These are phyloP conservation scores for Fusarium nurragi DNA, from an alignment of 2,329 filamentous ascomycete genomes.

Conservation along the genomic window DNA sequence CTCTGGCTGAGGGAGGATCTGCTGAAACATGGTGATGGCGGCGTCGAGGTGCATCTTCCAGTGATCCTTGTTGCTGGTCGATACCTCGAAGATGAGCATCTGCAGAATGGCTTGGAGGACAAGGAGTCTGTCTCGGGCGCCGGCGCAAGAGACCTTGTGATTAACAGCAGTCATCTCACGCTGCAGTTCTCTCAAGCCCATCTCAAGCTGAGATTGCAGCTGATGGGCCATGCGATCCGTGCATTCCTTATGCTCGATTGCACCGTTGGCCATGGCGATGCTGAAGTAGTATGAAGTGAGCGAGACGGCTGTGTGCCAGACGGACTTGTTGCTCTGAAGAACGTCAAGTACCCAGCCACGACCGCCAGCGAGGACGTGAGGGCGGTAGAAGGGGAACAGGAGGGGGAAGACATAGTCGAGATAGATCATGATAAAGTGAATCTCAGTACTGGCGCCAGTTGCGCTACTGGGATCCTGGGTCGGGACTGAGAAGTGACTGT, in stretches of 20 bases:
- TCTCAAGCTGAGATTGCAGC: constrained; percentile 56
- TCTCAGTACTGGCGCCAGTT: constrained; percentile 44
- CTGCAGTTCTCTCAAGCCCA: constrained; percentile 56
- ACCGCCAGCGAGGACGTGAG: constrained; percentile 64
- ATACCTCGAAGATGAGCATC: constrained; percentile 63
- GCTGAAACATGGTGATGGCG: constrained; percentile 59
- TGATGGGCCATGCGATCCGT: constrained; percentile 50
- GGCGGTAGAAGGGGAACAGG: constrained; percentile 70
- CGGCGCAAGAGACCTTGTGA: constrained; percentile 43
- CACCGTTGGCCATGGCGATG: constrained; percentile 52
- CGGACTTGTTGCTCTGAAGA: constrained; percentile 64
- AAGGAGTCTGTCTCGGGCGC: constrained; percentile 49
- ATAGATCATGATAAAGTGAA: constrained; percentile 65
- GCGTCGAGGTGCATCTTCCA: constrained; percentile 62
- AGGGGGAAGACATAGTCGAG: constrained; percentile 71
- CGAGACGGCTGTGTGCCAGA: constrained; percentile 66
- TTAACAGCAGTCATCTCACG: constrained; percentile 53
- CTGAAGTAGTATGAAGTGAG: constrained; percentile 67
- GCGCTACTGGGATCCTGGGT: constrained; percentile 36
- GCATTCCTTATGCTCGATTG: constrained; percentile 49
- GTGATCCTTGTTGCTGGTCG: constrained; percentile 56
- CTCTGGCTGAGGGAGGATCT: constrained; percentile 53
- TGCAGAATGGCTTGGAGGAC: constrained; percentile 63
- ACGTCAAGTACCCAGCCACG: constrained; percentile 68
- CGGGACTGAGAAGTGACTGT: constrained; percentile 43